These are phyloP conservation scores for Kregervanrija fluxuum DNA, from an alignment of 805 yeast genomes.

Conservation along the genomic window DNA sequence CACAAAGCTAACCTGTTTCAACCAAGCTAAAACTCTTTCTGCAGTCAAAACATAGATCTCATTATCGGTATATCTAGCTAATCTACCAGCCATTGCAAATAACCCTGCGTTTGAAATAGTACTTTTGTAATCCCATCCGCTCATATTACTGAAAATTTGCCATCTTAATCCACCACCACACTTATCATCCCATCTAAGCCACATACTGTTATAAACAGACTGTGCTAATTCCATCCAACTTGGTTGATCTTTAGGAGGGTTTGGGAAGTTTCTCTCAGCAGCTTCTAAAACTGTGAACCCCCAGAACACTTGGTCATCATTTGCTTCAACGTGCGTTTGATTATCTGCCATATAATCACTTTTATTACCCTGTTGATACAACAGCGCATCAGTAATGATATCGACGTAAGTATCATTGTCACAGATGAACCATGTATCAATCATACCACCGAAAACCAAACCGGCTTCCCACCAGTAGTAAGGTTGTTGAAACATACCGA, in stretches of 20 bases:
- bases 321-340: slow-evolving; percentile 79
- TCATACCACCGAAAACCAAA: slow-evolving; percentile 57
- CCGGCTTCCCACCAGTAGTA: slow-evolving; percentile 95
- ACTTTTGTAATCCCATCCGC: slow-evolving; percentile 91
- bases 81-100: slow-evolving; percentile 79
- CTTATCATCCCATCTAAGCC: slow-evolving; percentile 72
- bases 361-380: slow-evolving; percentile 60
- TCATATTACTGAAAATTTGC: slow-evolving; percentile 93
- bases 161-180: slow-evolving; percentile 93
- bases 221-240: slow-evolving; percentile 81
- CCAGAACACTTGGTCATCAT: slow-evolving; percentile 91
- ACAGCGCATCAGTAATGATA: slow-evolving; percentile 49
- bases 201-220: slow-evolving; percentile 88
- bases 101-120: slow-evolving; percentile 82
- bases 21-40: slow-evolving; percentile 75
- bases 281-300: slow-evolving; percentile 81
- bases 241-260: slow-evolving; percentile 53
- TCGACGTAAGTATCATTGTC: slow-evolving; percentile 56
- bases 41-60: slow-evolving; percentile 68
- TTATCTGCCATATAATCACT: slow-evolving; percentile 71
- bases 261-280: slow-evolving; percentile 71
- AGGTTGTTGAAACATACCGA: slow-evolving; percentile 66
- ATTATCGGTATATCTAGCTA: slow-evolving; percentile 77
- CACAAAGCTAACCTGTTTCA: slow-evolving; percentile 45
- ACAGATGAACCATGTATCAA: slow-evolving; percentile 68